Base-by-base conservation (phyloP, 306 rosid species). In the Vigna trinervia region DNA sequence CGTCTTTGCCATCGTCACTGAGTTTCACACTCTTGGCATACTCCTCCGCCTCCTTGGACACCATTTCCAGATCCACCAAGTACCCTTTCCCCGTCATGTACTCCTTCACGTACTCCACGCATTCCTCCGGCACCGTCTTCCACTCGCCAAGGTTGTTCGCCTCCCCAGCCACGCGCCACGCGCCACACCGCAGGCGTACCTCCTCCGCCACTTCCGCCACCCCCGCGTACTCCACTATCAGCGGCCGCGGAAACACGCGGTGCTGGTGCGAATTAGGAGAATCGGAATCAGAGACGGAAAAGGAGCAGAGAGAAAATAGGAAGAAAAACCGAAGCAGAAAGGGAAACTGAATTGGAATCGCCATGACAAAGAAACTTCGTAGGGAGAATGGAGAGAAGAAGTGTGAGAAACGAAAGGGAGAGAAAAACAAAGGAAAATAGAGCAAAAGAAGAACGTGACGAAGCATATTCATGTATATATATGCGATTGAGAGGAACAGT, bases 151-250 rank as follows among this genome's bases (percentile, higher is more conserved):
- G 67, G 51, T 95, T 95, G 69, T 95, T 95, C 3, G 97, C 87
- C 80, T 95, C 99, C 22, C 12, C 99, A 3, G 92, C 86, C 30
- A 95, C 82, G 73, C 99, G 87, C 99, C 99, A 95, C 65, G 97
- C 85, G 12, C 75, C 77, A 46, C 97, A 95, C 17, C 74, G 79
- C 54, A 87, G 56, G 50, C 8, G 59, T 11, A 68, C 19, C 48
- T 89, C 98, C 15, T 88, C 90, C 0, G 73, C 83, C 1, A 70
- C 1, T 5, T 77, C 92, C 0, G 38, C 38, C 38, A 34, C 38
- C 38, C 38, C 38, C 38, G 87, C 60, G 83, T 75, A 84, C 23
- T 92, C 95, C 3, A 88, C 22, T 9, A 92, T 89, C 50, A 89
- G 59, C 0, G 97, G 97, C 43, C 96, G 62, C 1, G 90, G 89